These are phyloP conservation scores for Diaporthe sp. DNA, from an alignment of 2,329 filamentous ascomycete genomes.

Conservation along the genomic window DNA sequence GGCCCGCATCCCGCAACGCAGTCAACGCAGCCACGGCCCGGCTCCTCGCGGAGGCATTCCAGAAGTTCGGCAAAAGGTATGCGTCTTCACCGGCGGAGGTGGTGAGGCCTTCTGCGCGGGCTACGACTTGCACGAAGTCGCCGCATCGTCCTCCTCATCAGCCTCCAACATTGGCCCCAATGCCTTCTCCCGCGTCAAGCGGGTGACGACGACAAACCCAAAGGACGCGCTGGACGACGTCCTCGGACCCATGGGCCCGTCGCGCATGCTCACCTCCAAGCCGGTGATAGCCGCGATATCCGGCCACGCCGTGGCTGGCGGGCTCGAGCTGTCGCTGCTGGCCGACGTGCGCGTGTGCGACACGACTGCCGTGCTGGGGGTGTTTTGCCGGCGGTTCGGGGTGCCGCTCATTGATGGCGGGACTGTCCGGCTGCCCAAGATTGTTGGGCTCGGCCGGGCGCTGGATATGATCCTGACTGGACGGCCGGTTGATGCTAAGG, in stretches of 20 bases:
- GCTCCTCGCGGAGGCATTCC: slow-evolving; percentile 62
- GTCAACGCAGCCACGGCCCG: slow-evolving; percentile 63
- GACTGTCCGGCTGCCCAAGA: slow-evolving; percentile 64
- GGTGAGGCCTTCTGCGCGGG: slow-evolving; percentile 67
- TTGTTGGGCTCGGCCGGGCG: slow-evolving; percentile 66
- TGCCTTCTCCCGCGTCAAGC: slow-evolving; percentile 9
- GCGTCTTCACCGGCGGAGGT: slow-evolving; percentile 61
- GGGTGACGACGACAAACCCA: slow-evolving; percentile 14
- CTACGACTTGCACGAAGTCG: slow-evolving; percentile 64
- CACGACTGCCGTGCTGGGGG: slow-evolving; percentile 66
- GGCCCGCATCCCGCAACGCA: slow-evolving; percentile 65
- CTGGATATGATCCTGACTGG: slow-evolving; percentile 72
- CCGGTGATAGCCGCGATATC: slow-evolving; percentile 66
- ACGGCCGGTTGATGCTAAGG: slow-evolving; percentile 60
- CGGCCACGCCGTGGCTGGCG: slow-evolving; percentile 68
- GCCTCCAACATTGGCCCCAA: background rate
- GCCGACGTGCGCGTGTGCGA: slow-evolving; percentile 68
- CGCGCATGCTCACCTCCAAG: slow-evolving; percentile 63
- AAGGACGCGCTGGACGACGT: background rate
- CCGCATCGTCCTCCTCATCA: slow-evolving; percentile 35
- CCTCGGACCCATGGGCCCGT: slow-evolving; percentile 65
- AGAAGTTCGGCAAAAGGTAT: slow-evolving; percentile 67
- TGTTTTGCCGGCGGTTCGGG: slow-evolving; percentile 68
- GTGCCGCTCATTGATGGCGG: slow-evolving; percentile 65
- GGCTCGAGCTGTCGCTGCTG: slow-evolving; percentile 66